Conservation (phyloP, 352 stramenopile species). For the Globisporangium barbulae region DNA sequence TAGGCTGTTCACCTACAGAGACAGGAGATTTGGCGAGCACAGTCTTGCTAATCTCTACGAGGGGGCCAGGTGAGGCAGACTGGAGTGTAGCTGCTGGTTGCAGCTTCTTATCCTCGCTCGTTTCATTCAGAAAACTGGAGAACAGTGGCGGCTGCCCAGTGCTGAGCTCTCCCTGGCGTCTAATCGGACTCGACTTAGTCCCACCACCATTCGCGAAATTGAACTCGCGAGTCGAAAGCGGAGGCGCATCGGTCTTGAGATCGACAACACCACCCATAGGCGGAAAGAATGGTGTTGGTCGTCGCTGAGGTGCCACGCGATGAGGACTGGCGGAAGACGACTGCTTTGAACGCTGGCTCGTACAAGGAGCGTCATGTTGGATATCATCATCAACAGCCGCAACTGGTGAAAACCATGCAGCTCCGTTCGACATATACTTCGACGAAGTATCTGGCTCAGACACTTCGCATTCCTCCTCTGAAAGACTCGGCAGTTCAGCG, state of each 20-base stretch:
- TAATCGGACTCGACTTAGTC: constrained; percentile 11
- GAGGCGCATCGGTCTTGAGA: neutral
- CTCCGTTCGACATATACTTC: neutral
- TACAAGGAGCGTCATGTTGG: neutral
- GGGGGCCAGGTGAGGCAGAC: neutral
- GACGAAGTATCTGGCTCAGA: neutral
- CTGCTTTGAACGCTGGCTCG: neutral
- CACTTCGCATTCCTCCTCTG: neutral
- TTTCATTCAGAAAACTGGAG: neutral
- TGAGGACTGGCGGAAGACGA: neutral
- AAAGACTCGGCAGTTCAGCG: neutral
- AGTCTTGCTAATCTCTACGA: neutral
- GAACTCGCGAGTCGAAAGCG: neutral
- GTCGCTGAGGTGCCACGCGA: constrained; percentile 5
- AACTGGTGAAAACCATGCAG: neutral
- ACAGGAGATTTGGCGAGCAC: neutral
- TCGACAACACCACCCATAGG: neutral
- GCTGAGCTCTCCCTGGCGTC: constrained; percentile 11
- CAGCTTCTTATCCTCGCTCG: neutral
- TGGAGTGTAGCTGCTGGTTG: neutral
- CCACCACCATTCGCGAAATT: neutral
- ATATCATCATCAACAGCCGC: neutral
- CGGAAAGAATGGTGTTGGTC: neutral
- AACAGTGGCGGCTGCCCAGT: neutral
- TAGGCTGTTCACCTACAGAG: constrained; percentile 17